phyloP scores from a whole-genome alignment of 2,329 filamentous ascomycete genomes.

The Pyrenophora teres region DNA sequence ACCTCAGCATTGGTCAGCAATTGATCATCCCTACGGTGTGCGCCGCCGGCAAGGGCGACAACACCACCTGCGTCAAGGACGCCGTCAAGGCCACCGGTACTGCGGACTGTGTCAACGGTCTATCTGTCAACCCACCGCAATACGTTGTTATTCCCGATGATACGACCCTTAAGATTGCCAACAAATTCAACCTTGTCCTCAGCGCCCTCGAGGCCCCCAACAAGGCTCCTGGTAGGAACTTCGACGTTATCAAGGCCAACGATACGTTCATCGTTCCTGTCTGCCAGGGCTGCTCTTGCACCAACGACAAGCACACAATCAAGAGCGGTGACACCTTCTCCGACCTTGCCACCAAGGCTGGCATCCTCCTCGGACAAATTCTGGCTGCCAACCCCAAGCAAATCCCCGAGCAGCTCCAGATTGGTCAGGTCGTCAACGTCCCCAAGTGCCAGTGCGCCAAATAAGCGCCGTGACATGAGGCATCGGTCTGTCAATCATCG shows the following conservation, averaged over 20 bases:
- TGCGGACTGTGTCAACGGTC: neutral
- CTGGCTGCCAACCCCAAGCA: neutral
- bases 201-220: neutral
- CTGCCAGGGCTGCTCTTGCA: slow-evolving; percentile 1
- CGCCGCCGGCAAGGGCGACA: neutral
- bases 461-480: neutral
- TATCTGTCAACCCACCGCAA: neutral
- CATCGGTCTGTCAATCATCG: neutral
- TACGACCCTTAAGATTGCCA: neutral
- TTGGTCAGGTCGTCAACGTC: neutral
- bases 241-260: neutral
- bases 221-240: neutral
- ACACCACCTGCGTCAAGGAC: neutral
- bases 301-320: neutral
- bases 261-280: neutral
- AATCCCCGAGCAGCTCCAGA: neutral
- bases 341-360: neutral
- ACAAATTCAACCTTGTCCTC: slow-evolving; percentile 1
- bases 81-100: neutral
- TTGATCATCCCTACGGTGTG: neutral
- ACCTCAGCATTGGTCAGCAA: neutral
- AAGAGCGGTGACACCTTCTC: slow-evolving; percentile 2
- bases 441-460: neutral
- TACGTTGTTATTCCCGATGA: slow-evolving; percentile 1
- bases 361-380: slow-evolving; percentile 1